Evolutionary conservation across 2,329 filamentous ascomycete genomes (phyloP), one percentile per base, ranked within the genome.

Genomic region (Aspergillus arachidicola): DNA sequence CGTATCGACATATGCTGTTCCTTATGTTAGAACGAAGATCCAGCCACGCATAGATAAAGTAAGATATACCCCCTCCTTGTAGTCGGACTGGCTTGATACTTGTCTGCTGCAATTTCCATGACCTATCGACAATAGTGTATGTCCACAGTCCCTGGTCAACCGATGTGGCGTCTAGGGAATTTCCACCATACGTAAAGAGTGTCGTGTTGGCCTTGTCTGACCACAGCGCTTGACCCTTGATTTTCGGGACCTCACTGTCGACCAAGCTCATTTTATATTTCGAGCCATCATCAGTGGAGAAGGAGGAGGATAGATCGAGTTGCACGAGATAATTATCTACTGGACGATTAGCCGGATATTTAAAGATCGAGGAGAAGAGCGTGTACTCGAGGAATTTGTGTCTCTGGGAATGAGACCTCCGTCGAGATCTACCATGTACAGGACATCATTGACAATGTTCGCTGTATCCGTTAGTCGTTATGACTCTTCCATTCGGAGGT

Each of bases 151-250:
- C 56, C 16, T 65, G 50, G 51, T 66, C 65, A 11, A 53, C 23
- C 11, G 61, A 61, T 6, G 48, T 59, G 28, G 61, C 38, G 12
- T 48, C 57, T 14, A 58, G 43, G 36, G 54, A 41, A 6, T 60
- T 48, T 1, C 66, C 66, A 6, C 66, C 66, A 36, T 68, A 64
- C 34, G 50, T 50, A 56, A 54, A 68, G 23, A 66, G 54, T 2
- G 66, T 66, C 6, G 50, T 53, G 10, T 68, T 68, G 14, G 36
- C 58, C 23, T 28, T 43, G 36, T 56, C 64, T 1, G 62, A 62
- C 66, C 62, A 64, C 7, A 66, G 30, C 14, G 66, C 64, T 41
- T 62, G 64, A 41, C 66, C 64, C 43, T 62, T 68, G 12, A 68
- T 30, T 23, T 57, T 63, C 1, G 64, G 61, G 28, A 66, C 60